Percentiles rank a stretch among this genome's conserved stretches.
These are phyloP conservation scores for Avena sativa DNA, from an alignment of 176 grass and related monocot genomes.

Conservation along the genomic window DNA sequence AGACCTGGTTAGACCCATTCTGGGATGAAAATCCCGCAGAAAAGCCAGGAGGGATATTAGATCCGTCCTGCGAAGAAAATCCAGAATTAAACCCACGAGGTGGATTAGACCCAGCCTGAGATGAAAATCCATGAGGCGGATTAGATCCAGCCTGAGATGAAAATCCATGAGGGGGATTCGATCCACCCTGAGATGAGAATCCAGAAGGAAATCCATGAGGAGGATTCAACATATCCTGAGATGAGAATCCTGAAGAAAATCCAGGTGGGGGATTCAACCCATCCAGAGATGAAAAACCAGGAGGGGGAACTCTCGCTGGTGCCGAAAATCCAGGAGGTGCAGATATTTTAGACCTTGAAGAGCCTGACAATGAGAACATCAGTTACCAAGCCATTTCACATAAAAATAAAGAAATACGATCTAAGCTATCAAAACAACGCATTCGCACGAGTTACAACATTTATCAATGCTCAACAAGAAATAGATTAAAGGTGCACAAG, in stretches of 20 bases:
- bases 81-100: conserved; percentile 37
- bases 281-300: conserved; percentile 61
- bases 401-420: conserved; percentile 29
- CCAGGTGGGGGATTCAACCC: conserved; percentile 58
- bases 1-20: conserved; percentile 50
- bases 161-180: conserved; percentile 34
- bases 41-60: conserved; percentile 60
- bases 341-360: conserved; percentile 54
- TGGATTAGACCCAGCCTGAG: conserved; percentile 54
- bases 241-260: conserved; percentile 54
- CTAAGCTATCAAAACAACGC: not conserved
- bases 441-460: not conserved
- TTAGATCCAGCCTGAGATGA: conserved; percentile 58
- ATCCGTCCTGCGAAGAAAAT: conserved; percentile 55
- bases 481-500: not conserved
- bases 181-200: conserved; percentile 46
- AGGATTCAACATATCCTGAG: conserved; percentile 56
- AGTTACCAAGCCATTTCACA: conserved; percentile 15
- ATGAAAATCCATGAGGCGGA: conserved; percentile 56
- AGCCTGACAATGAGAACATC: conserved; percentile 52
- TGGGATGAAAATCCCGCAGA: conserved; percentile 63
- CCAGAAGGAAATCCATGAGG: conserved; percentile 38
- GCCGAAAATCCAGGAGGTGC: conserved; percentile 67
- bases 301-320: conserved; percentile 64
- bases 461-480: conserved; percentile 25